Evolutionary conservation across 1,284 basidiomycete genomes (phyloP).

Genomic region (Papiliotrema terrestris): DNA sequence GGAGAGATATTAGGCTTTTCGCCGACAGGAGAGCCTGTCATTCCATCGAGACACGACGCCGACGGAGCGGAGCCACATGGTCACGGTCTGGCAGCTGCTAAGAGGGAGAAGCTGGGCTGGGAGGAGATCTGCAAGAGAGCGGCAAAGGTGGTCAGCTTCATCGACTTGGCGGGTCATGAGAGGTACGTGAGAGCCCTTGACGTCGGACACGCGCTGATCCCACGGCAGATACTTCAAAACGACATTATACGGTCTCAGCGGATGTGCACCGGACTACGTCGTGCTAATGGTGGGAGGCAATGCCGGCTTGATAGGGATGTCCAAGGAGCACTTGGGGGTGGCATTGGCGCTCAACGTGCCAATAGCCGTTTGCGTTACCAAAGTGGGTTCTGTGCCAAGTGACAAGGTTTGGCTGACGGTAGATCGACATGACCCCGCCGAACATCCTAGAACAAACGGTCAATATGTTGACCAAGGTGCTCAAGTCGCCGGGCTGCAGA

Average conservation of each 20-base stretch:
- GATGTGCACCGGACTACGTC: conserved; percentile 90
- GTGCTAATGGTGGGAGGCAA: conserved; percentile 96
- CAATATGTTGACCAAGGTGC: conserved; percentile 87
- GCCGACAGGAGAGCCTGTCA: conserved; percentile 66
- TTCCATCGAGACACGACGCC: conserved; percentile 56
- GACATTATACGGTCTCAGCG: conserved; percentile 90
- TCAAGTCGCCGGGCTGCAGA: conserved; percentile 85
- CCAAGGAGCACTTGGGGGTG: conserved; percentile 93
- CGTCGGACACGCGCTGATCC: background rate
- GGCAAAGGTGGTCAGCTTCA: conserved; percentile 93
- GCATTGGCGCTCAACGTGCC: conserved; percentile 90
- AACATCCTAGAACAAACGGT: conserved; percentile 86
- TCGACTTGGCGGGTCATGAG: conserved; percentile 88
- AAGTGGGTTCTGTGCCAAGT: conserved; percentile 54
- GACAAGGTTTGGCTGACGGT: conserved; percentile 2
- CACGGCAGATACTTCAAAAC: conserved; percentile 61
- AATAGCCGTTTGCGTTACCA: conserved; percentile 90
- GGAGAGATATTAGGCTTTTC: conserved; percentile 94
- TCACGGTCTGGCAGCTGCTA: conserved; percentile 52
- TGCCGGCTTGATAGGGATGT: conserved; percentile 93
- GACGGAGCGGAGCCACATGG: conserved; percentile 66
- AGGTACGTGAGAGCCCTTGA: conserved; percentile 59
- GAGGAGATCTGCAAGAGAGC: conserved; percentile 90
- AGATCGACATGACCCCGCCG: conserved; percentile 96
- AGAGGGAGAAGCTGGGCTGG: conserved; percentile 86